Base-by-base conservation (phyloP, 75 land plant species). In the Pinus tabuliformis region DNA sequence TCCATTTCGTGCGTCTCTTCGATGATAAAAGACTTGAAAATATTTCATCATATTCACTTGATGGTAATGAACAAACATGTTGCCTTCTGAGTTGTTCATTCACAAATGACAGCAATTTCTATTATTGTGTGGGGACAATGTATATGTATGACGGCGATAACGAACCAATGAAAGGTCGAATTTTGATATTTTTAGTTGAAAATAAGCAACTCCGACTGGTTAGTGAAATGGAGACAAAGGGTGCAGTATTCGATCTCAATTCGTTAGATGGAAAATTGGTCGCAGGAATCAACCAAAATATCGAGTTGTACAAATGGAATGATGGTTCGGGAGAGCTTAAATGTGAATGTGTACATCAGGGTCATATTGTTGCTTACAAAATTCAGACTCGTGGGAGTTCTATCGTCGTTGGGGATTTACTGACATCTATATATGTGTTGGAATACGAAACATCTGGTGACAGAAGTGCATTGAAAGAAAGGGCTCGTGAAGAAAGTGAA, bases 171-270 rank as follows among this genome's bases (percentile, higher is more conserved):
- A 96, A 93, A 96, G 99, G 99, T 1, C 86, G 96, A 8, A 96
- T 96, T 73, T 72, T 96, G 54, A 91, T 96, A 14, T 90, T 90
- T 59, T 60, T 80, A 6, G 82, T 79, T 73, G 87, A 87, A 65
- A 83, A 87, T 72, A 83, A 83, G 37, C 84, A 87, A 72, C 78
- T 87, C 11, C 88, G 83, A 73, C 77, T 89, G 54, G 77, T 89
- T 73, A 84, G 93, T n/a, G 99, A 97, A 80, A 97, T 93, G 78
- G 93, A 96, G 78, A 96, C 96, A 8, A 96, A 96, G 77, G 99
- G 96, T 20, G 90, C 96, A 24, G 96, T 96, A 11, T 96, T 93
- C 72, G 91, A 91, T 18, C 80, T 96, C 57, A 96, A 93, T 82
- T 84, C 99, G 13, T 96, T 96, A 77, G 90, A 93, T 80, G 99